phyloP scores from a whole-genome alignment of 2,329 filamentous ascomycete genomes.

The Claviceps sorghi region DNA sequence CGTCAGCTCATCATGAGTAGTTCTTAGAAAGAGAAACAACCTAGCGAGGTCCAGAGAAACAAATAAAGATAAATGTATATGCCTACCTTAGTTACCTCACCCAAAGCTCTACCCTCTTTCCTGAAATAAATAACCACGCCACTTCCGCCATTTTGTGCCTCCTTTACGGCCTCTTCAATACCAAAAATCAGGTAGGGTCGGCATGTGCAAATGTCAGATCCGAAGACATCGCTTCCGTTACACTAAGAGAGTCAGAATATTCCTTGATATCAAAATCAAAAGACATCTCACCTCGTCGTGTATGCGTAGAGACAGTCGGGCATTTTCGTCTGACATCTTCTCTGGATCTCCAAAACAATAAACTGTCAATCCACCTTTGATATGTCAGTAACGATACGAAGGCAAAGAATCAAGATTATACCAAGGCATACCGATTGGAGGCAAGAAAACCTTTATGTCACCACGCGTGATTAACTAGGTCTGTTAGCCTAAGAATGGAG shows the following conservation, averaged over 20 bases:
- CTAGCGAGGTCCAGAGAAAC: background rate
- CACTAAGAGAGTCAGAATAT: slow-evolving; percentile 34
- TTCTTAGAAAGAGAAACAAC: background rate
- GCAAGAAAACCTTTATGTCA: slow-evolving; percentile 90
- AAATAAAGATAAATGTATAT: slow-evolving; percentile 10
- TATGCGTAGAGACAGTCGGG: slow-evolving; percentile 67
- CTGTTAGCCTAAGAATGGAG: background rate
- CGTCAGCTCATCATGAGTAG: background rate
- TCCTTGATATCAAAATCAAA: too few relatives aligned
- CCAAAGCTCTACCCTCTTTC: slow-evolving; percentile 87
- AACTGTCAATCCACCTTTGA: slow-evolving; percentile 66
- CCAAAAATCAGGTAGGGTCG: slow-evolving; percentile 92
- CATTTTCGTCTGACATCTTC: slow-evolving; percentile 79
- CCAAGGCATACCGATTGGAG: slow-evolving; percentile 56
- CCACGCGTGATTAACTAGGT: slow-evolving; percentile 67
- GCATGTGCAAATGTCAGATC: slow-evolving; percentile 95
- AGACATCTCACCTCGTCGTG: slow-evolving; percentile 42
- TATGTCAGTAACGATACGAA: background rate
- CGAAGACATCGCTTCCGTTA: slow-evolving; percentile 95
- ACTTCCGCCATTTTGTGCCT: slow-evolving; percentile 84
- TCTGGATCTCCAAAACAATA: slow-evolving; percentile 94
- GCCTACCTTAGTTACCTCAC: slow-evolving; percentile 94
- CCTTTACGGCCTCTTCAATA: slow-evolving; percentile 92
- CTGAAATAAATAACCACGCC: slow-evolving; percentile 98
- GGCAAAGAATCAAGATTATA: background rate